A percentile compares a stretch with the other conserved stretches of the same genome.
These are phyloP conservation scores for Aspergillus arachidicola DNA, from an alignment of 2,329 filamentous ascomycete genomes.

Conservation along the genomic window DNA sequence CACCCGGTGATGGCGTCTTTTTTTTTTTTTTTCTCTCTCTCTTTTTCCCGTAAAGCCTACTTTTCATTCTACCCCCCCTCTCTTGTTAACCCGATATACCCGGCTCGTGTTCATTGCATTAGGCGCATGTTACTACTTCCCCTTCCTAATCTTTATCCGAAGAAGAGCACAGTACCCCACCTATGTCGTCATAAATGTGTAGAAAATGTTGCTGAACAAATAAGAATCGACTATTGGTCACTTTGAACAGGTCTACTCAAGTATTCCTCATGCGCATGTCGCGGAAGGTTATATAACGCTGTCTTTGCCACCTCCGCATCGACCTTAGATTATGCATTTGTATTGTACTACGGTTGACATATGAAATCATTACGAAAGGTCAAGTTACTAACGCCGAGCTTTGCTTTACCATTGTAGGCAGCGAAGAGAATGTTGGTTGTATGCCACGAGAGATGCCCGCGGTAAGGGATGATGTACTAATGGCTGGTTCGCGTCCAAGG, in stretches of 20 bases:
- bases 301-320: conserved; percentile 1
- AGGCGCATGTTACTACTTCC: background rate
- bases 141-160: background rate
- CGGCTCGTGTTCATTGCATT: conserved; percentile 1
- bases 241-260: background rate
- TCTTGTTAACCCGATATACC: conserved; percentile 11
- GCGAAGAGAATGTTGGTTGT: background rate
- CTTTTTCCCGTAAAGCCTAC: background rate
- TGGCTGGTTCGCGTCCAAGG: background rate
- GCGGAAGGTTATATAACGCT: conserved; percentile 4
- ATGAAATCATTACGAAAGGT: background rate
- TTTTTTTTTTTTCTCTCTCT: background rate
- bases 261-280: conserved; percentile 1
- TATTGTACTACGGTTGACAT: background rate
- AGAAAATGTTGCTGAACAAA: background rate
- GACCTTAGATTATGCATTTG: background rate
- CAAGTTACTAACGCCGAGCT: background rate
- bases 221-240: background rate
- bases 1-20: background rate
- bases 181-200: conserved; percentile 2
- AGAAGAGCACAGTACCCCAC: background rate
- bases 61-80: background rate
- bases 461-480: background rate
- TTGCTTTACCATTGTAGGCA: background rate
- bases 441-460: background rate